Evolutionary conservation across 208 protist species (phyloP).

Genomic region (Balamuthia mandrillaris): DNA sequence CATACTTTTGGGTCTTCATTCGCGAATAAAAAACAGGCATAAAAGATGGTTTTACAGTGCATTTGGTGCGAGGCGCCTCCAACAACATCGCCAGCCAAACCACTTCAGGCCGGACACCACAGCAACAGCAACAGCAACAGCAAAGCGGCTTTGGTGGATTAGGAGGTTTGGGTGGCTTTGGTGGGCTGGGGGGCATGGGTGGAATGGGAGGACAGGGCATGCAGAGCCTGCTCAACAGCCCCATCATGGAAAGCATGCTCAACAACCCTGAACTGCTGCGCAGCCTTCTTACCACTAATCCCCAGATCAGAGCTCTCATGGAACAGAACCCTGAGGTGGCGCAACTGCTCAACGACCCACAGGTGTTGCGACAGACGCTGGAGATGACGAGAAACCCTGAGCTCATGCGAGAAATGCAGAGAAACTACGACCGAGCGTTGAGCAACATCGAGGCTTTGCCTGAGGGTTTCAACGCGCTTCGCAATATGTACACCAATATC

Average conservation of each 20-base stretch:
- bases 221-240: slow-evolving; percentile 67
- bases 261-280: slow-evolving; percentile 63
- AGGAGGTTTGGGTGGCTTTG: slow-evolving; percentile 36
- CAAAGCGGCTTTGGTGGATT: neutral
- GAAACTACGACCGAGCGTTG: slow-evolving; percentile 74
- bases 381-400: slow-evolving; percentile 76
- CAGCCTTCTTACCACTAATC: slow-evolving; percentile 69
- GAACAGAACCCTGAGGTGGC: slow-evolving; percentile 78
- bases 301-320: slow-evolving; percentile 72
- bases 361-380: slow-evolving; percentile 69
- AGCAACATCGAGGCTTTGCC: slow-evolving; percentile 71
- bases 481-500: slow-evolving; percentile 66
- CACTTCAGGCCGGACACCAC: neutral
- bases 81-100: neutral
- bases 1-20: neutral
- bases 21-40: too few relatives aligned
- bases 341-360: slow-evolving; percentile 66
- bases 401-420: slow-evolving; percentile 78
- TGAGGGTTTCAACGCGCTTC: slow-evolving; percentile 69
- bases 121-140: neutral
- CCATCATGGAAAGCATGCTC: slow-evolving; percentile 65
- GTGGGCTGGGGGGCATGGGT: slow-evolving; percentile 2
- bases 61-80: slow-evolving; percentile 58
- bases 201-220: slow-evolving; percentile 62
- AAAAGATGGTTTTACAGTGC: slow-evolving; percentile 70